phyloP scores from a whole-genome alignment of 768 basidiomycete genomes.

The Fistulinella prunicolor region DNA sequence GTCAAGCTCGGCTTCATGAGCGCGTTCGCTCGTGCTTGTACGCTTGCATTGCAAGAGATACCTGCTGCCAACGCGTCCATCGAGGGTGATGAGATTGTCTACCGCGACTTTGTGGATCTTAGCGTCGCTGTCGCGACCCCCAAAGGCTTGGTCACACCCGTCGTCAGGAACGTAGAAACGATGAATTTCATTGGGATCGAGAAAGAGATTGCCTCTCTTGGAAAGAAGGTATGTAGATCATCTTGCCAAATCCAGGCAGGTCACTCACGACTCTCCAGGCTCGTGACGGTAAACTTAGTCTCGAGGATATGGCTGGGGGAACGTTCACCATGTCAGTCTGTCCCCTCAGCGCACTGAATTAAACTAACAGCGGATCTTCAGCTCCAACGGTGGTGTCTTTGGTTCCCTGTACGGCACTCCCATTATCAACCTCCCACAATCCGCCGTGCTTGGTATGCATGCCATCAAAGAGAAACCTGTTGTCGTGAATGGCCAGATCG shows the following conservation, averaged over 20 bases:
- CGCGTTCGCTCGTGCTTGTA: conserved; percentile 87
- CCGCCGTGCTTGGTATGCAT: conserved; percentile 97
- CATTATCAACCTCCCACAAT: conserved; percentile 95
- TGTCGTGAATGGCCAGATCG: conserved; percentile 92
- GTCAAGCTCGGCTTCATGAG: conserved; percentile 99
- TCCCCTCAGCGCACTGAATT: background rate
- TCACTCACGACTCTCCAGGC: conserved; percentile 46
- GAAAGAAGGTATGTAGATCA: conserved; percentile 66
- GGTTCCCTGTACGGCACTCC: conserved; percentile 98
- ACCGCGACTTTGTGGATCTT: conserved; percentile 88
- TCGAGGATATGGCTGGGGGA: conserved; percentile 98
- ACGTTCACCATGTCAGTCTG: conserved; percentile 91
- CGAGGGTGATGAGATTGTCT: conserved; percentile 91
- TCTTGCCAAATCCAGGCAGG: conserved; percentile 1
- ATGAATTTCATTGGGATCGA: conserved; percentile 91
- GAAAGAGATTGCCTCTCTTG: conserved; percentile 85
- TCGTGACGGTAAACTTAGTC: conserved; percentile 86
- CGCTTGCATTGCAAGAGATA: conserved; percentile 85
- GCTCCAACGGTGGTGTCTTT: conserved; percentile 98
- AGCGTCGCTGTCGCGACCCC: conserved; percentile 97
- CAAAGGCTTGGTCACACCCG: conserved; percentile 95
- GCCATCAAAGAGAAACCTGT: conserved; percentile 88
- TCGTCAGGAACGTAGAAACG: conserved; percentile 85
- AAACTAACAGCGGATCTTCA: conserved; percentile 29
- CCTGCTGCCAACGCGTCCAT: conserved; percentile 93